Base-by-base conservation (phyloP, 1,284 basidiomycete genomes). In the Fistulinella cinereoalba region DNA sequence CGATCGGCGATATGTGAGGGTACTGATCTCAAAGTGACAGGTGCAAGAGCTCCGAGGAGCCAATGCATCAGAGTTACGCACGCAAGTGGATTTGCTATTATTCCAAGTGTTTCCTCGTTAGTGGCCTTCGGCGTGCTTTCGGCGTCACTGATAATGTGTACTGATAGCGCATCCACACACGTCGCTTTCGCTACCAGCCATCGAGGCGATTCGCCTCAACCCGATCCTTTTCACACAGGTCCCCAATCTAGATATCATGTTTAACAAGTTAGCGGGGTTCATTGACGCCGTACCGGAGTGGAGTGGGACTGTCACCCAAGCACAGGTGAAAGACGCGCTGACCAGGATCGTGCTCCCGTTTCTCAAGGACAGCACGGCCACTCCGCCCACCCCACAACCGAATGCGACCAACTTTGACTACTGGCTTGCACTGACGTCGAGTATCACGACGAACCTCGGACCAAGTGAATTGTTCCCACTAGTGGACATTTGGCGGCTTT, bases 401-500 rank as follows among this genome's bases (percentile, higher is more conserved):
- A 50, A 23, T 15, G 15, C 40, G 6, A 24, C 43, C 7, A 29
- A n/a, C 18, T 62, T 68, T 8, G 57, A 62, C 9, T 49, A 41
- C 22, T 68, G 61, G 66, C 31, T 53, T 4, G 44, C 47, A 8
- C 68, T 73, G 0, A 85, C 84, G 0, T 58, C 56, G 3, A 59
- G 64, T 0, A 66, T 92, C 1, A 59, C 71, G 0, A 49, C 58
- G 6, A 66, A 68, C 0, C 77, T 94, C 1, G 72, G 80, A 2
- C 54, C 76, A 0, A 74, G 77, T 11, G 73, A 82, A 37, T 72
- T 92, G 10, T 95, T 94, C 69, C 92, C 92, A 0, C 62, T 93
- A 2, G 77, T 85, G 9, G 92, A 95, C 60, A 73, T 94, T 49
- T 93, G 89, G 88, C 77, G 92, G 1, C 73, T 95, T 1, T 86